These are phyloP conservation scores for Leccinum ambiguum DNA, from an alignment of 1,284 basidiomycete species.

Conservation along the genomic window DNA sequence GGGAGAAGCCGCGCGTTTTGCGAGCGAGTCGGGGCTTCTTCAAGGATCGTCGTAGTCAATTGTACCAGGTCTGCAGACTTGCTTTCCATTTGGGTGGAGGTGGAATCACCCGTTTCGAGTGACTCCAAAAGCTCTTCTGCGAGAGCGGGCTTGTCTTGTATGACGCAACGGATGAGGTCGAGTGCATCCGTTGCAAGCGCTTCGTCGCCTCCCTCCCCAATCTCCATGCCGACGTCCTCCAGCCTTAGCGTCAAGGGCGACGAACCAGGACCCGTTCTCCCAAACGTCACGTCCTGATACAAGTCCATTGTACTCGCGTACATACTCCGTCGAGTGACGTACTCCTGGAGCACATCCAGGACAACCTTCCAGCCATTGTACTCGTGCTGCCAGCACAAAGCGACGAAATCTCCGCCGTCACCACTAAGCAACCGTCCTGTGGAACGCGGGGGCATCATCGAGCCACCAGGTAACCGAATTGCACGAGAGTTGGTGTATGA, in stretches of 20 bases:
- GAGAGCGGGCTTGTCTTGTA: constrained; percentile 64
- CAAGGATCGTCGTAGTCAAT: constrained; percentile 81
- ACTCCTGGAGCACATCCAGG: constrained; percentile 74
- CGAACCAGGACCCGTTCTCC: constrained; percentile 37
- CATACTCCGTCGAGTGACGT: constrained; percentile 56
- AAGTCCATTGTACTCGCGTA: constrained; percentile 40
- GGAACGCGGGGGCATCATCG: constrained; percentile 66
- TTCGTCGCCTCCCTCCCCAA: constrained; percentile 56
- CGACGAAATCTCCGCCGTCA: constrained; percentile 67
- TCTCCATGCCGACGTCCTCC: constrained; percentile 70
- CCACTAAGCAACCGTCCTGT: constrained; percentile 66
- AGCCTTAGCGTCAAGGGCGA: constrained; percentile 51
- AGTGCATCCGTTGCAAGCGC: constrained; percentile 67
- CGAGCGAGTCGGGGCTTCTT: constrained; percentile 68
- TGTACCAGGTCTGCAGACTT: constrained; percentile 61
- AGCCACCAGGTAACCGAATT: constrained; percentile 75
- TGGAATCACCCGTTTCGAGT: constrained; percentile 44
- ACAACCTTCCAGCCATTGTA: constrained; percentile 84
- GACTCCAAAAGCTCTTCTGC: constrained; percentile 68
- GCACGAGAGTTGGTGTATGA: constrained; percentile 67
- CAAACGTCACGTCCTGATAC: constrained; percentile 54
- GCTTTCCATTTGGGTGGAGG: constrained; percentile 22
- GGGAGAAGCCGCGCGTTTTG: constrained; percentile 45
- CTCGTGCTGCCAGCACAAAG: constrained; percentile 79
- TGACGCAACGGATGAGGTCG: constrained; percentile 76